Conservation (phyloP, 2,329 filamentous ascomycete species). For the Botryotinia narcissicola region DNA sequence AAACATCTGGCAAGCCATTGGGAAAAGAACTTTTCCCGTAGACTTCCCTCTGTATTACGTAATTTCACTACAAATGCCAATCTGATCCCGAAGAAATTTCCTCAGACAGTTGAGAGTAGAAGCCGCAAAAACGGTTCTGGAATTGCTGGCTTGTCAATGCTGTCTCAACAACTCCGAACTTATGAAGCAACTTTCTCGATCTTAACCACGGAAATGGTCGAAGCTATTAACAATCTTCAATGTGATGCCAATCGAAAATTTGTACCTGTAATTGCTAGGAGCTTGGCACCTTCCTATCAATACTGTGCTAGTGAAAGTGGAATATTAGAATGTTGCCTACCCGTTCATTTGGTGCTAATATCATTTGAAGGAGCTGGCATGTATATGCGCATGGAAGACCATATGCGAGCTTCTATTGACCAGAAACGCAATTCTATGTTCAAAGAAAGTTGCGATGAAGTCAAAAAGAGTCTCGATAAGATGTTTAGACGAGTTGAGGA, state of each 20-base stretch:
- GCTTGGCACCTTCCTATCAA: slow-evolving; percentile 49
- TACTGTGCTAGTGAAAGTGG: slow-evolving; percentile 46
- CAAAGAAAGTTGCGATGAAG: slow-evolving; percentile 42
- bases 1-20: slow-evolving; percentile 30
- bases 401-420: slow-evolving; percentile 48
- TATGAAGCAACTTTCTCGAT: slow-evolving; percentile 44
- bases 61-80: slow-evolving; percentile 39
- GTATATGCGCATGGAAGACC: slow-evolving; percentile 51
- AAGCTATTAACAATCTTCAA: slow-evolving; percentile 46
- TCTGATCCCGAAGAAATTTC: slow-evolving; percentile 42
- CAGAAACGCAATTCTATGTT: slow-evolving; percentile 49
- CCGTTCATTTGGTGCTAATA: not conserved
- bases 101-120: slow-evolving; percentile 43
- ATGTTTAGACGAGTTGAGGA: slow-evolving; percentile 39
- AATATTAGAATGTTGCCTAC: slow-evolving; percentile 21
- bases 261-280: slow-evolving; percentile 45
- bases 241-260: slow-evolving; percentile 55
- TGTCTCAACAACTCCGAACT: slow-evolving; percentile 43
- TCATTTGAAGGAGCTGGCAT: slow-evolving; percentile 41
- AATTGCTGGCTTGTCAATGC: slow-evolving; percentile 42
- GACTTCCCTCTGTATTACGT: slow-evolving; percentile 43
- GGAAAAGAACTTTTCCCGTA: slow-evolving; percentile 42
- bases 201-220: slow-evolving; percentile 38
- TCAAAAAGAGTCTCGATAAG: slow-evolving; percentile 42
- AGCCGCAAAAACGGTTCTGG: slow-evolving; percentile 42